Percentiles rank a stretch among this genome's conserved stretches.
phyloP scores from a whole-genome alignment of 1,284 basidiomycete genomes.

The Cryptococcus sp. region DNA sequence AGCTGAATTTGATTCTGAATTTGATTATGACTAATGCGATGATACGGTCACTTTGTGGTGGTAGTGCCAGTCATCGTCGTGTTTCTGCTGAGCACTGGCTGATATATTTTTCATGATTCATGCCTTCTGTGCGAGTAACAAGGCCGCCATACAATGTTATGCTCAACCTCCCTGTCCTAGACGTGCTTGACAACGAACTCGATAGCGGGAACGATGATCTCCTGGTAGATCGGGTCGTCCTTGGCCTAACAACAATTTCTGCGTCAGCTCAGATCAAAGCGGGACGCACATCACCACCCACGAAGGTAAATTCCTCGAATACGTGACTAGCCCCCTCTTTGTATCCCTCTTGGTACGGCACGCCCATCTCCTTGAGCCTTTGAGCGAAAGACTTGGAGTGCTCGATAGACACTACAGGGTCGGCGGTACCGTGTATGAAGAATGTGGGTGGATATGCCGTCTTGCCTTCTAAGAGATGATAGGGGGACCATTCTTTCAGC shows the following conservation, averaged over 20 bases:
- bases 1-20: too few species aligned
- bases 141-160: too few species aligned
- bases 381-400: constrained; percentile 23
- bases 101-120: too few species aligned
- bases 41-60: too few species aligned
- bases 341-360: constrained; percentile 19
- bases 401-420: constrained; percentile 21
- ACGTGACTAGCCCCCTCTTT: constrained; percentile 20
- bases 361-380: constrained; percentile 17
- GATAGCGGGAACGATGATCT: constrained; percentile 25
- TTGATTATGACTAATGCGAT: too few species aligned
- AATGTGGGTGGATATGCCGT: constrained; percentile 30
- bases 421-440: constrained; percentile 31
- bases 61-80: too few species aligned
- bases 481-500: constrained; percentile 13
- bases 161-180: too few species aligned
- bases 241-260: neutral
- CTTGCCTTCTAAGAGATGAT: constrained; percentile 10
- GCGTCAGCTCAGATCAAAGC: too few species aligned
- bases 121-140: too few species aligned
- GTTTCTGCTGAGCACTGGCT: too few species aligned
- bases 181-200: constrained; percentile 29
- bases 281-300: constrained; percentile 10
- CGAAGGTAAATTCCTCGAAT: constrained; percentile 29
- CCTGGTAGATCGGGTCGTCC: constrained; percentile 11